A percentile compares a stretch with the other conserved stretches of the same genome.
Evolutionary conservation across 345 rosid genomes (phyloP).

Genomic region (Linum usitatissimum): DNA sequence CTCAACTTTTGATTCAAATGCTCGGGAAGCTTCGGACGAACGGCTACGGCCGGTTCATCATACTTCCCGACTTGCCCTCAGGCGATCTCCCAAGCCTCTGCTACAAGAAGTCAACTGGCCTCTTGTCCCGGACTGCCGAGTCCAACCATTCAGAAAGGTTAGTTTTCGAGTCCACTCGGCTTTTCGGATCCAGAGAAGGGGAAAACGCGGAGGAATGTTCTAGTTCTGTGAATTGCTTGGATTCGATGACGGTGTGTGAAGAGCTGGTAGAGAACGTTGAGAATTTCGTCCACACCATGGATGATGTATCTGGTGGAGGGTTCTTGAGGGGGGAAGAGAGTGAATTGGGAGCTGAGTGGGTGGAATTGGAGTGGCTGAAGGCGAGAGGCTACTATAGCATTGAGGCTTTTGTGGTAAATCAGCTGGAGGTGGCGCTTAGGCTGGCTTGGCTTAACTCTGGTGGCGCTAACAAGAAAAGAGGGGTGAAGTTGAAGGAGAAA

Average conservation of each 20-base stretch:
- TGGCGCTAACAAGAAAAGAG: slow-evolving; percentile 50
- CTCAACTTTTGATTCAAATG: slow-evolving; percentile 66
- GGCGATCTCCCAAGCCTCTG: slow-evolving; percentile 62
- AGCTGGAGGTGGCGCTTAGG: slow-evolving; percentile 81
- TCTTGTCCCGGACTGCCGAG: slow-evolving; percentile 55
- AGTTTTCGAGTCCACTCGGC: slow-evolving; percentile 46
- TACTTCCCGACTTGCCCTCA: slow-evolving; percentile 70
- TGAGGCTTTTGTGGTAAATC: slow-evolving; percentile 70
- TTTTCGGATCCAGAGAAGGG: slow-evolving; percentile 62
- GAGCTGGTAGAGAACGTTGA: slow-evolving; percentile 52
- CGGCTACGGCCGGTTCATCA: slow-evolving; percentile 70
- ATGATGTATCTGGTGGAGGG: slow-evolving; percentile 47
- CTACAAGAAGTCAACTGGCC: slow-evolving; percentile 61
- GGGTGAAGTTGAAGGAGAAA: slow-evolving; percentile 76
- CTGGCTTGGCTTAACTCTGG: slow-evolving; percentile 69
- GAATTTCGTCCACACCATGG: slow-evolving; percentile 58
- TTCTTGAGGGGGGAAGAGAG: slow-evolving; percentile 72
- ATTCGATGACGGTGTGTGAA: slow-evolving; percentile 47
- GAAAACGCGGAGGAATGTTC: slow-evolving; percentile 41
- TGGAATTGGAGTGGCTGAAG: slow-evolving; percentile 79
- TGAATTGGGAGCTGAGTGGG: slow-evolving; percentile 68
- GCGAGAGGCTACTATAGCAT: slow-evolving; percentile 71
- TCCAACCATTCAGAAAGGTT: slow-evolving; percentile 37
- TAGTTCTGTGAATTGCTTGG: slow-evolving; percentile 41
- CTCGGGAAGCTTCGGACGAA: slow-evolving; percentile 40